phyloP scores from a whole-genome alignment of 192 early-diverging fungal genomes.

The Linnemannia schmuckeri region DNA sequence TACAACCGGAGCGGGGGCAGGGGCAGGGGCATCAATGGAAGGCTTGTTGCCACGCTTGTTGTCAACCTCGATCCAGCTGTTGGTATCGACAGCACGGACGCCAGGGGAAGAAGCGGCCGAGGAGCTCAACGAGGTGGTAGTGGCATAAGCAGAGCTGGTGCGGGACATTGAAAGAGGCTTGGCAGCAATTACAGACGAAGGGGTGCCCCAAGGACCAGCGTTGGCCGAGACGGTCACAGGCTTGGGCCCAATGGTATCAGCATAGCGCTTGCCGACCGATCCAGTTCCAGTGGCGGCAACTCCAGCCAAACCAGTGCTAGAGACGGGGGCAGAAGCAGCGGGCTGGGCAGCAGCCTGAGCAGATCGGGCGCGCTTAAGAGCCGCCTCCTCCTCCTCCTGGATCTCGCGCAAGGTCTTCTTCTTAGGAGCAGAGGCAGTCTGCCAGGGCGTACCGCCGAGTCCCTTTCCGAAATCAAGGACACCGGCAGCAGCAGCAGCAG shows the following conservation, averaged over 20 bases:
- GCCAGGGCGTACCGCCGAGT: constrained; percentile 3
- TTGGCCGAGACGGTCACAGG: background rate
- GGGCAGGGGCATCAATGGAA: background rate
- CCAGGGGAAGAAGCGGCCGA: background rate
- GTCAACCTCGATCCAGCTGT: constrained; percentile 22
- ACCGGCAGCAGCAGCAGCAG: background rate
- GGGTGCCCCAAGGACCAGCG: constrained; percentile 19
- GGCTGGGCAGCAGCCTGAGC: constrained; percentile 38
- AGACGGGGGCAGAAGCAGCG: background rate
- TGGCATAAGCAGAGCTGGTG: constrained; percentile 6
- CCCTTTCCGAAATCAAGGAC: constrained; percentile 12
- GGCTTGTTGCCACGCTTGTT: constrained; percentile 23
- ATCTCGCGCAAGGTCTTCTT: constrained; percentile 65
- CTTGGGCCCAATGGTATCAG: constrained; percentile 44
- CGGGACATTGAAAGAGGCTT: constrained; percentile 18
- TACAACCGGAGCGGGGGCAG: background rate
- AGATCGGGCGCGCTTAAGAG: constrained; percentile 45
- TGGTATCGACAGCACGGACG: constrained; percentile 7
- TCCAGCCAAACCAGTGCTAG: constrained; percentile 14
- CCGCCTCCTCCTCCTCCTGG: constrained; percentile 65
- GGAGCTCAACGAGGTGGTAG: background rate
- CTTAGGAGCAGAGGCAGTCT: constrained; percentile 61
- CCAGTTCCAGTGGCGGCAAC: constrained; percentile 13
- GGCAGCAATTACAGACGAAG: background rate
- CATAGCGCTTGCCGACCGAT: constrained; percentile 49